Base-by-base conservation (phyloP, 176 grass and related monocot genomes). In the Lolium rigidum region DNA sequence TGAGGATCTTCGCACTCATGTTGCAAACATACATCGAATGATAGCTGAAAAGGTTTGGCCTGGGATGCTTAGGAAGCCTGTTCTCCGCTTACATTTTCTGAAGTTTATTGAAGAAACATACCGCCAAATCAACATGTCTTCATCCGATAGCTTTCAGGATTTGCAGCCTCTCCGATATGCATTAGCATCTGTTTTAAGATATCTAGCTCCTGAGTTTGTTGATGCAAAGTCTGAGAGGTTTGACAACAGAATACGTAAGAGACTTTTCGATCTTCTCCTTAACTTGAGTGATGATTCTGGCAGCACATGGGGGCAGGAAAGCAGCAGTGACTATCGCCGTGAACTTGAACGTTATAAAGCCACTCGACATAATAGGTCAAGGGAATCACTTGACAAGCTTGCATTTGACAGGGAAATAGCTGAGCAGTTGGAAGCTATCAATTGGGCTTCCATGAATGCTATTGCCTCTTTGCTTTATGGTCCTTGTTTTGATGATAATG, bases 401-500 rank as follows among this genome's bases (percentile, higher is more conserved):
- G 79, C 88, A 80, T 98, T 98, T 89, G 97, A 98, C 85, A 95
- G 90, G 85, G 97, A 98, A 80, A 90, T 95, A 70, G 66, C 90
- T 70, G 94, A 98, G 78, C 97, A 98, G 83, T 84, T 91, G 70
- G 96, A 98, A 79, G 97, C 94, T 21, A 88, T 95, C 73, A 94
- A 98, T 38, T 98, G 97, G 97, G 93, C 92, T 80, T 92, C 97
- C 10, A 92, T 95, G 90, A 95, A 95, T 91, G 92, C 97, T 15
- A 92, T 98, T 88, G 88, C 97, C 66, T 95, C 97, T 74, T 91
- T 98, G 66, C 88, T 98, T 79, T 98, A 92, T 84, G 97, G 94
- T 17, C 90, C 97, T 82, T 98, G 93, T 84, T 98, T 98, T 82
- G 96, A 98, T 98, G 96, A 98, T 78, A 98, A 95, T 88, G 86